Conservation (phyloP, 805 yeast species). For the Ogataea pilisensis region DNA sequence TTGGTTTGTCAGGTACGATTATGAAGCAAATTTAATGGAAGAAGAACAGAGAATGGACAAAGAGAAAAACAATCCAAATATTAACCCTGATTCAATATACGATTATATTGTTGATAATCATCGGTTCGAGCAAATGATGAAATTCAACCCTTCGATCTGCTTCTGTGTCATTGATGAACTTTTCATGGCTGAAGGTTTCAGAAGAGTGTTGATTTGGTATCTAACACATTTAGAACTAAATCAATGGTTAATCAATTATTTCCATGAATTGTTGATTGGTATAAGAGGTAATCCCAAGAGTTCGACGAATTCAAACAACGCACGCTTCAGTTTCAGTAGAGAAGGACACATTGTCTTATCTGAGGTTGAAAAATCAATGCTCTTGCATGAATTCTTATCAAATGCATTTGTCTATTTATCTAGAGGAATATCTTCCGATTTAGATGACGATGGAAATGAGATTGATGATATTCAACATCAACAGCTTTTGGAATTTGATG, state of each 20-base stretch:
- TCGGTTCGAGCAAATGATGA: conserved; percentile 47
- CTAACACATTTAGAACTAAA: conserved; percentile 58
- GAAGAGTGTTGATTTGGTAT: conserved; percentile 64
- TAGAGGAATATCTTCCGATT: conserved; percentile 26
- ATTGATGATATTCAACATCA: conserved; percentile 11
- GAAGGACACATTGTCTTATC: conserved; percentile 51
- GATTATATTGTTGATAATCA: conserved; percentile 39
- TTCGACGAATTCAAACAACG: conserved; percentile 8
- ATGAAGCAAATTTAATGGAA: conserved; percentile 21
- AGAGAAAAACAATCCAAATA: conserved; percentile 21
- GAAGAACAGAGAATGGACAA: conserved; percentile 2
- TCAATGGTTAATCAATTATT: conserved; percentile 54
- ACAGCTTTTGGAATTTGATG: conserved; percentile 12
- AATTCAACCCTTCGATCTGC: conserved; percentile 48
- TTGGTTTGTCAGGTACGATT: conserved; percentile 39
- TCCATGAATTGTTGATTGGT: conserved; percentile 56
- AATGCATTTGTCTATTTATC: conserved; percentile 45
- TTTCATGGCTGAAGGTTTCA: conserved; percentile 61
- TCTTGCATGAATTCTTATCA: conserved; percentile 66
- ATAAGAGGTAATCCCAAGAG: conserved; percentile 41
- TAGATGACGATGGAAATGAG: conserved; percentile 18
- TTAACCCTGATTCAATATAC: conserved; percentile 51
- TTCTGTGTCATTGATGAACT: conserved; percentile 63
- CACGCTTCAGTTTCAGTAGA: conserved; percentile 45
- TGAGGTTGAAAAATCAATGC: conserved; percentile 59